Evolutionary conservation across 805 yeast genomes (phyloP).

Genomic region (Nakazawaea siamensis): DNA sequence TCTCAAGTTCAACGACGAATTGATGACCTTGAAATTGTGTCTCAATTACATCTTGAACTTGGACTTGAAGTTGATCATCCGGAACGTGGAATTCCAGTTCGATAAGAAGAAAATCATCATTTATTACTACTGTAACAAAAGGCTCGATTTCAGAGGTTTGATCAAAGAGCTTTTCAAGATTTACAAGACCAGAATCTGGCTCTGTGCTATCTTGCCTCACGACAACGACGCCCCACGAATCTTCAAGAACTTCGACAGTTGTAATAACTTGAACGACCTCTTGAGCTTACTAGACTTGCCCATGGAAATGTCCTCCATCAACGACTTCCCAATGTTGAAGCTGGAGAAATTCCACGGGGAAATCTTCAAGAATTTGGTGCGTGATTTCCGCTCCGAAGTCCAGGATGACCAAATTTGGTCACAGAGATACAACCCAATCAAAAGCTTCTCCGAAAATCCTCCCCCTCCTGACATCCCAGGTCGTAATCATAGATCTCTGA

Average conservation of each 20-base stretch:
- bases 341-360: constrained; percentile 47
- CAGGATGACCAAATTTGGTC: constrained; percentile 18
- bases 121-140: constrained; percentile 54
- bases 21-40: constrained; percentile 62
- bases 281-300: constrained; percentile 31
- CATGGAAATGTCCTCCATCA: constrained; percentile 18
- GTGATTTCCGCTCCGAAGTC: constrained; percentile 33
- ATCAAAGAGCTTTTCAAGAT: constrained; percentile 68
- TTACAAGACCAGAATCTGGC: constrained; percentile 76
- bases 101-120: constrained; percentile 72
- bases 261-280: constrained; percentile 16
- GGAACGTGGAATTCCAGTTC: constrained; percentile 76
- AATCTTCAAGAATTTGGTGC: constrained; percentile 38
- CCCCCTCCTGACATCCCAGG: too few relatives aligned
- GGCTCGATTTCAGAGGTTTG: constrained; percentile 67
- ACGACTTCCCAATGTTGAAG: constrained; percentile 31
- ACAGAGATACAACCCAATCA: constrained; percentile 21
- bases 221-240: constrained; percentile 24
- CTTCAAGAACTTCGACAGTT: constrained; percentile 19
- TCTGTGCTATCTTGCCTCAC: constrained; percentile 59
- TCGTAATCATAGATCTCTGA: too few relatives aligned
- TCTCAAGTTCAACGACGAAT: constrained; percentile 61
- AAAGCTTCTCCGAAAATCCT: too few relatives aligned
- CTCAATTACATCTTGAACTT: constrained; percentile 30
- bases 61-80: constrained; percentile 45